Evolutionary conservation across 2,329 filamentous ascomycete genomes (phyloP).

Genomic region (Tolypocladium sp.): DNA sequence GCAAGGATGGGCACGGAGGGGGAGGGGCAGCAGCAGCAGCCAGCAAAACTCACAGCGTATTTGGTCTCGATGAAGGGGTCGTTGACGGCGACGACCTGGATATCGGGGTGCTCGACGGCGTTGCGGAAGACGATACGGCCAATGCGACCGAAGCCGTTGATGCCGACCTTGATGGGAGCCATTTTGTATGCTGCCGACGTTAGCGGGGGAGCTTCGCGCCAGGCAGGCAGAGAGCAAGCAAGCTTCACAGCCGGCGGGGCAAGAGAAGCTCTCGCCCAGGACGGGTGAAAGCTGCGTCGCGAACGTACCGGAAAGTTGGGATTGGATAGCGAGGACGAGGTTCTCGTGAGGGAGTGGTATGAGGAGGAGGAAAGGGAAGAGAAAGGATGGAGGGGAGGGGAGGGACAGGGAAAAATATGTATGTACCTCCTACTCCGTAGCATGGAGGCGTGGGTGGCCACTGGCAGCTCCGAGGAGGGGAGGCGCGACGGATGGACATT

Average conservation of each 20-base stretch:
- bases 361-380: neutral
- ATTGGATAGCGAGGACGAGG: neutral
- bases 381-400: neutral
- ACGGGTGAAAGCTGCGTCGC: neutral
- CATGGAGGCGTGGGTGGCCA: neutral
- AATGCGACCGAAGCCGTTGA: slow-evolving; percentile 99
- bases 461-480: neutral
- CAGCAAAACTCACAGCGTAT: slow-evolving; percentile 73
- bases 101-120: slow-evolving; percentile 79
- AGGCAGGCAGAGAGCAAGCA: neutral
- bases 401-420: slow-evolving; percentile 2
- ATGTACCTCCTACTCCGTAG: neutral
- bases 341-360: neutral
- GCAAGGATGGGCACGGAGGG: slow-evolving; percentile 1
- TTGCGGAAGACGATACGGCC: slow-evolving; percentile 99
- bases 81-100: slow-evolving; percentile 94
- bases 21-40: slow-evolving; percentile 1
- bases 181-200: slow-evolving; percentile 19
- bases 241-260: neutral
- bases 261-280: neutral
- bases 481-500: neutral
- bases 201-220: neutral
- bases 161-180: slow-evolving; percentile 68
- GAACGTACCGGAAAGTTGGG: neutral
- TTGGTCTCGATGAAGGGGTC: slow-evolving; percentile 98